Conservation (phyloP, 1,284 basidiomycete species). For the Moesziomyces antarcticus region DNA sequence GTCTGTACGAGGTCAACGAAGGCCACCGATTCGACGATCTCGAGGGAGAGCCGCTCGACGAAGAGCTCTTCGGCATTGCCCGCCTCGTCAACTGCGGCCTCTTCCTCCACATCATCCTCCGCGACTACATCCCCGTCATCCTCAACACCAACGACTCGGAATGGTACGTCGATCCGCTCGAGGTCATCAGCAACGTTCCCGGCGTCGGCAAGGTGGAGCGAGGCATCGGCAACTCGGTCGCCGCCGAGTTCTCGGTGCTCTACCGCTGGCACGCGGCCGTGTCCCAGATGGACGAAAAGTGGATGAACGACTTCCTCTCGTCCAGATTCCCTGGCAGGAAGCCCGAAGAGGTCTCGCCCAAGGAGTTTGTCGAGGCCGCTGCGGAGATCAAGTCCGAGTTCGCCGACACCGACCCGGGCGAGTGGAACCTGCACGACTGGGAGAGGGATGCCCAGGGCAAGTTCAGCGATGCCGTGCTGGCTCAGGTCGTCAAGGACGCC, state of each 20-base stretch:
- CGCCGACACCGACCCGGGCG: constrained; percentile 65
- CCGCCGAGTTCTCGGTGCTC: constrained; percentile 53
- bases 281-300: constrained; percentile 52
- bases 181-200: constrained; percentile 46
- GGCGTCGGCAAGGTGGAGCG: constrained; percentile 43
- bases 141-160: constrained; percentile 55
- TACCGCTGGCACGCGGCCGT: constrained; percentile 60
- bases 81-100: constrained; percentile 48
- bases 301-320: constrained; percentile 53
- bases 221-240: constrained; percentile 54
- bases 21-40: constrained; percentile 35
- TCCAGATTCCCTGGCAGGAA: constrained; percentile 34
- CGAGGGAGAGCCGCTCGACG: constrained; percentile 45
- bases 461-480: constrained; percentile 80
- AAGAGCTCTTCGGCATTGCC: constrained; percentile 53
- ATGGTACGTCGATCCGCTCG: constrained; percentile 54
- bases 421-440: constrained; percentile 76
- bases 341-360: constrained; percentile 71
- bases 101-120: constrained; percentile 48
- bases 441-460: constrained; percentile 74
- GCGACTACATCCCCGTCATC: constrained; percentile 61
- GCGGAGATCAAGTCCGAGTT: constrained; percentile 49
- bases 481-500: constrained; percentile 67
- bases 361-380: constrained; percentile 74
- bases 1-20: constrained; percentile 72